Conservation (phyloP, 495 filamentous ascomycete genomes). For the Aspergillus funiculosus region DNA sequence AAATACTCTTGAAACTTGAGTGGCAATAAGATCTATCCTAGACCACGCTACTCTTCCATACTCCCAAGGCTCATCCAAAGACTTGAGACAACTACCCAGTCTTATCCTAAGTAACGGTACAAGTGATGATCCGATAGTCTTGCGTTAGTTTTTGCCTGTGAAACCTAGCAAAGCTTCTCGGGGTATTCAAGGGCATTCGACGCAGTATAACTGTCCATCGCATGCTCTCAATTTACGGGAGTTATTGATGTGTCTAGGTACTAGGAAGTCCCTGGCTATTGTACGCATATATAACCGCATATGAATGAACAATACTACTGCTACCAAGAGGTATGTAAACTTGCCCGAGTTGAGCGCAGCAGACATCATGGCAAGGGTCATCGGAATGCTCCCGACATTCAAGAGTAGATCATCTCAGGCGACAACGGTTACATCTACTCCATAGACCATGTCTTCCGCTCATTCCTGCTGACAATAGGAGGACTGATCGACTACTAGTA, state of each 20-base stretch:
- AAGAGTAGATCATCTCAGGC: slow-evolving; percentile 1
- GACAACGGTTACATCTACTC: slow-evolving; percentile 14
- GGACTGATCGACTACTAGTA: slow-evolving; percentile 5
- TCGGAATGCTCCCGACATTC: slow-evolving; percentile 6
- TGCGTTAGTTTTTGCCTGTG: slow-evolving; percentile 18
- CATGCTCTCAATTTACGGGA: too few relatives aligned
- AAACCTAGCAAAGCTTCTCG: slow-evolving; percentile 12
- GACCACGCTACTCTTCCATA: too few relatives aligned
- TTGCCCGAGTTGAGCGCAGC: too few relatives aligned
- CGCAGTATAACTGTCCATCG: too few relatives aligned
- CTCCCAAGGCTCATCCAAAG: too few relatives aligned
- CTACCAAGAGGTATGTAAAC: neutral
- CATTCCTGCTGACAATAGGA: neutral
- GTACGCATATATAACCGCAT: too few relatives aligned
- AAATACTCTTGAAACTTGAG: too few relatives aligned
- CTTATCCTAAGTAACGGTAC: too few relatives aligned
- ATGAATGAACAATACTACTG: neutral
- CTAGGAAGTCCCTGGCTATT: too few relatives aligned
- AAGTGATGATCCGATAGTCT: neutral
- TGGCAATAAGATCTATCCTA: too few relatives aligned
- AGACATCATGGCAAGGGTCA: neutral
- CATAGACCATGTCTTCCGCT: neutral
- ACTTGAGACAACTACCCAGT: too few relatives aligned
- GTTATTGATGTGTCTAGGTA: too few relatives aligned
- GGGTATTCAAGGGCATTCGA: neutral